Evolutionary conservation across 225 moss, liverwort and hornwort species (phyloP), one percentile per base, ranked within the genome.

Genomic region (Lunularia cruciata): DNA sequence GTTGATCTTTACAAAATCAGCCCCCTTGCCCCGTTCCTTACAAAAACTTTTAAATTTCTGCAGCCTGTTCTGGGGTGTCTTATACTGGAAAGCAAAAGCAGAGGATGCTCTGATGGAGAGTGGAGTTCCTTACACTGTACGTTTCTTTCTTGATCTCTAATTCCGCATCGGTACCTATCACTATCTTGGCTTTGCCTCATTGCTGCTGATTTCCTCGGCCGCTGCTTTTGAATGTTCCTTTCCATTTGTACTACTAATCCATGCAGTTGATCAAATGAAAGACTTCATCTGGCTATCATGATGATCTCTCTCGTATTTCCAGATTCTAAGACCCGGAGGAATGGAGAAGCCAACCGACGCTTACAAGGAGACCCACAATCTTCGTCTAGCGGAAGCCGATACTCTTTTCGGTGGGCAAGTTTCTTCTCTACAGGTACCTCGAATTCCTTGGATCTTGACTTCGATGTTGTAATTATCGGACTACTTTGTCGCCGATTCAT

Each of bases 21-120:
- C 23, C 11, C 3, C 4, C 54, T 55, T 5, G 54, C 22, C 27
- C 22, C 20, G 6, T 26, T 2, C 25, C 13, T 55, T 4, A 2
- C 14, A 58, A 58, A 58, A 0, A 3, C 8, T 35, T 9, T 18
- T 35, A n/a, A 32, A 36, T 4, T 34, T 34, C 47, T 77, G 75
- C 78, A 94, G 91, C 82, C 83, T 94, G 72, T 91, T 91, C 80
- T 94, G 94, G 94, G 94, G 94, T 69, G 94, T 94, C 69, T 70
- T 94, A 5, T 34, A 83, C 63, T 94, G 94, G 94, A 94, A 94
- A 86, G 91, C 89, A 6, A 91, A 91, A 75, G 91, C 91, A 12
- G 94, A 94, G 74, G 82, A 87, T 68, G 86, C 89, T 7, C 87
- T 94, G 56, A 40, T 81, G 71, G 60, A 79, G 62, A 91, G 94